A percentile compares a stretch with the other conserved stretches of the same genome.
These are phyloP conservation scores for Colletotrichum ledebouriae DNA, from an alignment of 2,329 filamentous ascomycete genomes.

Conservation along the genomic window DNA sequence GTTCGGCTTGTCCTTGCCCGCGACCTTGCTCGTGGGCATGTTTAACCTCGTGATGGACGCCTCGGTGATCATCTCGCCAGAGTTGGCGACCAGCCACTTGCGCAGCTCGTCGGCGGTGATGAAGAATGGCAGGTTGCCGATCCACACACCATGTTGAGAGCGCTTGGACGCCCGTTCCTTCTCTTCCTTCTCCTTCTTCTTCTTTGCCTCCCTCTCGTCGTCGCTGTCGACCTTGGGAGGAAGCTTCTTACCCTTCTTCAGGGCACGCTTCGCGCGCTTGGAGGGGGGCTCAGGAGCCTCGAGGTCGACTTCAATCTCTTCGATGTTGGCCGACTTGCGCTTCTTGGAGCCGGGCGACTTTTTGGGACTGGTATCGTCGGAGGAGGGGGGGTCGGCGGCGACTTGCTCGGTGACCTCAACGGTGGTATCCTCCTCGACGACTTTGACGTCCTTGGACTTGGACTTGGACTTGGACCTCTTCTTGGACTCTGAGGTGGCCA, in stretches of 20 bases:
- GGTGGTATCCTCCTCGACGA: too few species aligned
- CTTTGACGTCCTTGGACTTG: conserved; percentile 10
- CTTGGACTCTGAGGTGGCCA: conserved; percentile 29
- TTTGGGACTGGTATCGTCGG: conserved; percentile 22
- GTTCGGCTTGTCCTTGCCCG: conserved; percentile 58
- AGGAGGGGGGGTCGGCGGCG: conserved; percentile 20
- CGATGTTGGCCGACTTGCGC: conserved; percentile 74
- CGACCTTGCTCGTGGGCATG: conserved; percentile 75
- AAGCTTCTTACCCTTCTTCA: conserved; percentile 83
- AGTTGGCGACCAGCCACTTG: conserved; percentile 82
- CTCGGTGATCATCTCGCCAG: conserved; percentile 74
- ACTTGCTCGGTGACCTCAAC: neutral
- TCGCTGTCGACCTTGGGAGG: conserved; percentile 60
- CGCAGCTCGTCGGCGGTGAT: conserved; percentile 81
- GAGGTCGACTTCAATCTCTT: conserved; percentile 91
- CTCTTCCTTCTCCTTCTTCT: conserved; percentile 55
- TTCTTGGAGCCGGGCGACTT: conserved; percentile 66
- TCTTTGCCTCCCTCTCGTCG: conserved; percentile 55
- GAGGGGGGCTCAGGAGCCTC: conserved; percentile 92
- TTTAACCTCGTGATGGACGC: conserved; percentile 87
- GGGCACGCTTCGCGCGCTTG: conserved; percentile 89
- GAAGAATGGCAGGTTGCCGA: conserved; percentile 93
- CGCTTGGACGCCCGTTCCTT: conserved; percentile 63
- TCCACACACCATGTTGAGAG: conserved; percentile 91
- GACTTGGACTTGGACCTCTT: conserved; percentile 8